Evolutionary conservation across 2,329 filamentous ascomycete species (phyloP).

Genomic region (Sporothrix phasma): DNA sequence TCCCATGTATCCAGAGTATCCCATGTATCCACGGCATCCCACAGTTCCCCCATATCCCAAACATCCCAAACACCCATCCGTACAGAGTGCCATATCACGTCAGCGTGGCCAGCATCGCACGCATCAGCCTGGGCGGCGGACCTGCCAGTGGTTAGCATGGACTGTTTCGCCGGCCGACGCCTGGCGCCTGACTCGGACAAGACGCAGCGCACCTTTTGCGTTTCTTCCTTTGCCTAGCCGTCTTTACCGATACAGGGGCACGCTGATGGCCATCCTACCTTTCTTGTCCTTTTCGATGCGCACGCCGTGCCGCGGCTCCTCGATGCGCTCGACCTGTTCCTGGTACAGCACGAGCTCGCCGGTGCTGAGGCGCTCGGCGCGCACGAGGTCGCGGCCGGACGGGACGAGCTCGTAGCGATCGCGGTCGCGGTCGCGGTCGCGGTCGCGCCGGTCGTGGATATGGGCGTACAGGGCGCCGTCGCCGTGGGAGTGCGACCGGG

Average conservation of each 20-base stretch:
- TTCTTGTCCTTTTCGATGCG: slow-evolving; percentile 81
- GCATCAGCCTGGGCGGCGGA: slow-evolving; percentile 16
- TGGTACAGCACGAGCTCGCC: slow-evolving; percentile 56
- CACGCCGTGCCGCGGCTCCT: slow-evolving; percentile 46
- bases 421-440: slow-evolving; percentile 53
- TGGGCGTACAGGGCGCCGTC: slow-evolving; percentile 54
- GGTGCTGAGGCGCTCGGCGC: slow-evolving; percentile 47
- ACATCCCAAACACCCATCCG: background rate
- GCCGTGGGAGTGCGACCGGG: slow-evolving; percentile 26
- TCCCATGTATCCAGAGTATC: background rate
- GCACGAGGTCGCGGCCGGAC: slow-evolving; percentile 42
- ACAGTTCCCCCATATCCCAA: too few species aligned
- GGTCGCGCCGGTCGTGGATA: slow-evolving; percentile 60
- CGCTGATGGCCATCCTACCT: slow-evolving; percentile 88
- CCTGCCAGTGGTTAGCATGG: slow-evolving; percentile 12
- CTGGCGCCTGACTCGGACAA: background rate
- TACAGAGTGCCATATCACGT: slow-evolving; percentile 9
- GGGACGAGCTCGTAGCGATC: slow-evolving; percentile 49
- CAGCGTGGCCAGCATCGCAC: slow-evolving; percentile 19
- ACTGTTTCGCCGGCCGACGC: background rate
- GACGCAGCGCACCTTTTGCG: slow-evolving; percentile 34
- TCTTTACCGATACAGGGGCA: slow-evolving; percentile 56
- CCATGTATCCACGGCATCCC: background rate
- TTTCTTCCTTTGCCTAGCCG: too few species aligned
- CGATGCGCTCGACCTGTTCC: slow-evolving; percentile 46